phyloP scores from a whole-genome alignment of 805 yeast genomes.

The Maudiozyma saulgeensis region DNA sequence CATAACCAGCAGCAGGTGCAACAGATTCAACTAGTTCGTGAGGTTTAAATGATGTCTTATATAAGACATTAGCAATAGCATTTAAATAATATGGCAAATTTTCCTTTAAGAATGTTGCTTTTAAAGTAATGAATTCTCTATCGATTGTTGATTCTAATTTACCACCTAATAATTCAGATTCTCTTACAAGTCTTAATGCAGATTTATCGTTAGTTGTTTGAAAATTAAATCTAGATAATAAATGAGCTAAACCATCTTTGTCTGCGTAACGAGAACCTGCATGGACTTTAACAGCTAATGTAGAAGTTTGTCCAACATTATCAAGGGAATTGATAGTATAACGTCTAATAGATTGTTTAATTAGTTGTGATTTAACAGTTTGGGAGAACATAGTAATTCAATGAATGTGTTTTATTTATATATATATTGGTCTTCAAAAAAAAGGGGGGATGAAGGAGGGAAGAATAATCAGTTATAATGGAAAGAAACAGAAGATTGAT shows the following conservation, averaged over 20 bases:
- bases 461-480: too few species aligned
- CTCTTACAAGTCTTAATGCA: conserved; percentile 88
- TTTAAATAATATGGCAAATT: conserved; percentile 88
- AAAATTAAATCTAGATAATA: conserved; percentile 75
- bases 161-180: conserved; percentile 90
- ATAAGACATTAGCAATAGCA: conserved; percentile 64
- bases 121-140: conserved; percentile 76
- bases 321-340: conserved; percentile 44
- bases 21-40: conserved; percentile 81
- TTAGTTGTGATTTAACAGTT: conserved; percentile 15
- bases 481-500: too few species aligned
- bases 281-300: conserved; percentile 69
- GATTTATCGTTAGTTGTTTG: conserved; percentile 75
- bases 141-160: conserved; percentile 55
- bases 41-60: conserved; percentile 64
- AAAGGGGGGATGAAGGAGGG: too few species aligned
- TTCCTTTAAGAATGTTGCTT: conserved; percentile 75
- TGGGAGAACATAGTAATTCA: conserved; percentile 2
- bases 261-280: conserved; percentile 74
- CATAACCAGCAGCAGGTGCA: conserved; percentile 64
- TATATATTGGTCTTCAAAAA: too few species aligned
- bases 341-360: conserved; percentile 27
- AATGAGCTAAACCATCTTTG: conserved; percentile 75
- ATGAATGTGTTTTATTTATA: neutral
- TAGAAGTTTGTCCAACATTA: conserved; percentile 58